phyloP scores from a whole-genome alignment of 2,329 filamentous ascomycete species.

The Aureobasidium pullulans region DNA sequence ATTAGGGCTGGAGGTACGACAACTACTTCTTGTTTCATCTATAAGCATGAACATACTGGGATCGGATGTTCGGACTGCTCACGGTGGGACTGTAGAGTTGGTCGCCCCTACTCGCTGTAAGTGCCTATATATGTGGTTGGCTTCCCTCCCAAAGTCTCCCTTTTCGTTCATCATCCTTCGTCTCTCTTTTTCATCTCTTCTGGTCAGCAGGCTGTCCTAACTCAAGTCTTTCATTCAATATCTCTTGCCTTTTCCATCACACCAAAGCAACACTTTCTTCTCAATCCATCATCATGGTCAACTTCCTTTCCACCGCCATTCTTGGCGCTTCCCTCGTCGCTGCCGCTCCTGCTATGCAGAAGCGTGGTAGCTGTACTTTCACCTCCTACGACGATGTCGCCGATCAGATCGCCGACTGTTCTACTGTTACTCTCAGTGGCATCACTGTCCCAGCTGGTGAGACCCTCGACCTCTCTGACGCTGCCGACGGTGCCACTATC shows the following conservation, averaged over 20 bases:
- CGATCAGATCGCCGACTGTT: slow-evolving; percentile 21
- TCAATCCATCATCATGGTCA: slow-evolving; percentile 7
- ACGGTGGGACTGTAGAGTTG: neutral
- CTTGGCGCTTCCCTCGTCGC: slow-evolving; percentile 15
- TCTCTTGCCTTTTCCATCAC: neutral
- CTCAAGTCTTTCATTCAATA: slow-evolving; percentile 4
- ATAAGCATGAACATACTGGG: neutral
- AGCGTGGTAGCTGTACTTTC: slow-evolving; percentile 16
- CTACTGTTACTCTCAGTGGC: slow-evolving; percentile 31
- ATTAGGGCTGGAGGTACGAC: no score
- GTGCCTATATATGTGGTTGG: neutral
- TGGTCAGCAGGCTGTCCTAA: slow-evolving; percentile 14
- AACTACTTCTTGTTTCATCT: neutral
- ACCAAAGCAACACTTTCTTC: neutral
- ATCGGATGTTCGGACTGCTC: no score
- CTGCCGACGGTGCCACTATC: slow-evolving; percentile 34
- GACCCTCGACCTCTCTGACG: slow-evolving; percentile 30
- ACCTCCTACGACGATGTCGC: slow-evolving; percentile 14
- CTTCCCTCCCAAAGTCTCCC: neutral
- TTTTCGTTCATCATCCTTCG: neutral
- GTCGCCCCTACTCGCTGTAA: neutral
- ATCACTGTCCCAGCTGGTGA: slow-evolving; percentile 32
- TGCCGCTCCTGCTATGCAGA: slow-evolving; percentile 2
- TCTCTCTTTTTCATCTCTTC: slow-evolving; percentile 1
- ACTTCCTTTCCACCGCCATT: neutral